Evolutionary conservation across 2,329 filamentous ascomycete genomes (phyloP).

Genomic region (Scedosporium apiospermum): DNA sequence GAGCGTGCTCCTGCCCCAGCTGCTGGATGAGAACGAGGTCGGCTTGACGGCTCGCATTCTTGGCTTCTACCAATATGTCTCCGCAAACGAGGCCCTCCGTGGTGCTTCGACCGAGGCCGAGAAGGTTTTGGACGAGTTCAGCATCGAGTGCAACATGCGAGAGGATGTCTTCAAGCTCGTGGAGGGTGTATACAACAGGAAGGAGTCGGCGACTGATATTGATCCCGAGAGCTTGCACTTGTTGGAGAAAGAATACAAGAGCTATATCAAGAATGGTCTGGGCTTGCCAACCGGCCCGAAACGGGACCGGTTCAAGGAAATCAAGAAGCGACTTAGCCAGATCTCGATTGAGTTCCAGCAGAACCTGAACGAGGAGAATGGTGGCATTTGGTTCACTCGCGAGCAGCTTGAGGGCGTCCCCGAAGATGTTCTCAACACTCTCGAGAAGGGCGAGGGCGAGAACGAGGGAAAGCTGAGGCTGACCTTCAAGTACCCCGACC

Average conservation of each 20-base stretch:
- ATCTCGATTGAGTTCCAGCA: conserved; percentile 69
- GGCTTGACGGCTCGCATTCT: conserved; percentile 55
- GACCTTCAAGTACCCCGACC: conserved; percentile 76
- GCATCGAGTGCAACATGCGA: conserved; percentile 70
- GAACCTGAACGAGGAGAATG: conserved; percentile 74
- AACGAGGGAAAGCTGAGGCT: conserved; percentile 67
- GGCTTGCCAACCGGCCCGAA: conserved; percentile 59
- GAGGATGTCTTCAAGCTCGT: conserved; percentile 68
- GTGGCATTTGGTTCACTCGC: conserved; percentile 68
- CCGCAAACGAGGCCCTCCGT: conserved; percentile 55
- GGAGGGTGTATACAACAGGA: conserved; percentile 44
- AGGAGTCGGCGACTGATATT: conserved; percentile 44
- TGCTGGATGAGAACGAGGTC: conserved; percentile 60
- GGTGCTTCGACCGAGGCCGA: conserved; percentile 70
- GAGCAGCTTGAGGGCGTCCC: conserved; percentile 70
- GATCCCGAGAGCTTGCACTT: conserved; percentile 63
- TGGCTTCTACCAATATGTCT: conserved; percentile 74
- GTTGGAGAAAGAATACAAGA: conserved; percentile 68
- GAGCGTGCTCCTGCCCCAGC: conserved; percentile 55
- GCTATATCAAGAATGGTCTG: conserved; percentile 67
- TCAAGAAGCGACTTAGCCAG: conserved; percentile 70
- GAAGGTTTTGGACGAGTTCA: conserved; percentile 65
- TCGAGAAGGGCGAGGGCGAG: conserved; percentile 64
- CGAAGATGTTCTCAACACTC: conserved; percentile 52
- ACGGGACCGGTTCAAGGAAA: conserved; percentile 75